Base-by-base conservation (phyloP, 2,329 filamentous ascomycete genomes). In the Plectosphaerella cucumerina region DNA sequence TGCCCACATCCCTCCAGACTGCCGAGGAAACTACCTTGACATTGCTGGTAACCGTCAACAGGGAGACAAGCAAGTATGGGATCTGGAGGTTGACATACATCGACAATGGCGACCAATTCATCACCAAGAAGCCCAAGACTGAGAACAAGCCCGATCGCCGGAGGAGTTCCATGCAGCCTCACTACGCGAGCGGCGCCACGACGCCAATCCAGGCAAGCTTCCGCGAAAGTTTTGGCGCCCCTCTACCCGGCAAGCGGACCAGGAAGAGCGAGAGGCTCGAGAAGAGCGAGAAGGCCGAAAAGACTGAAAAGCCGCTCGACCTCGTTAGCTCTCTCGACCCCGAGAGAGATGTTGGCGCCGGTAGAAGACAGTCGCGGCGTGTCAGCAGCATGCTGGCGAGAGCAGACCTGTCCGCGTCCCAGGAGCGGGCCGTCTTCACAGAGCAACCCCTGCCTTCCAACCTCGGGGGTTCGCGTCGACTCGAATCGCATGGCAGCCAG, bases 351-450 rank as follows among this genome's bases (percentile, higher is more conserved):
- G 75, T 71, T 11, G 74, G 76, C 15, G 74, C 75, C 12, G 77
- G 77, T 0, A 72, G 82, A 48, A 75, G 82, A 53, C 82, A 82
- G 54, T 86, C 83, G 17, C 84, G 94, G 42, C 83, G 94, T 47
- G 87, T 97, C 22, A 99, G 94, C 71, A 97, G 93, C 15, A 81
- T 96, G 70, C 76, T 97, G 49, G 92, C 92, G 15, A 81, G 93
- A 60, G 88, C 89, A 31, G 93, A 97, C 64, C 74, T 97, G 18
- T 93, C 90, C 1, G 86, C 89, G 10, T 94, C 87, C 15, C 89
- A 93, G 57, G 91, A 96, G 59, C 81, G 89, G 60, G 78, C 85
- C 1, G 80, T 85, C n/a, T 95, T 96, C 63, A 80, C 85, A 23
- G 91, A 96, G 46, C 81, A 78, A 65, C 69, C 65, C 57, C 75